Evolutionary conservation across 2,329 filamentous ascomycete species (phyloP), one percentile per base, ranked within the genome.

Genomic region (Grosmannia huntii): DNA sequence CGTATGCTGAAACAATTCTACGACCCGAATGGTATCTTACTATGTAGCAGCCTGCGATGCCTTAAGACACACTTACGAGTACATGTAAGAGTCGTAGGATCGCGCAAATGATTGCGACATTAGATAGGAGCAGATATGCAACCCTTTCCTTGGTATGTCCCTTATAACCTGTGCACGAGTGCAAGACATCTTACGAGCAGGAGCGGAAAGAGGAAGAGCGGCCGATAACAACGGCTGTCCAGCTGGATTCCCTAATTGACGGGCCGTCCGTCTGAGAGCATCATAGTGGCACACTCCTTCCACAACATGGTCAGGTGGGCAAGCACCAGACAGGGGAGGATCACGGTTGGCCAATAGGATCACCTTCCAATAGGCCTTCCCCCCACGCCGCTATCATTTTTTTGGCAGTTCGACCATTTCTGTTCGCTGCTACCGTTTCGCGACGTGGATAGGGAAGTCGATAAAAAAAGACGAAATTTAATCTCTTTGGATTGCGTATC

Each of bases 341-440:
- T 27, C 11, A 7, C 44, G 41, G 51, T 31, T 31, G 19, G 57
- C 57, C 59, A 60, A 60, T 60, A 59, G 57, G 57, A 59, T 38
- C 19, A 9, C 25, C 23, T 57, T 60, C 57, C 59, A 57, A 28
- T 28, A 28, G 23, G 21, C 16, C 12, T 14, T 14, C 36, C 50
- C 50, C 50, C 50, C 50, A 53, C 50, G 50, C 49, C 49, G 27
- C 50, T 53, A 53, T 21, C 28, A 19, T 53, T 53, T 28, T 53
- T 53, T 53, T 31, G 28, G 50, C 23, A 31, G 16, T 27, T 51
- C 49, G 5, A 19, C 10, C 25, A 28, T 51, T 31, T 50, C 6
- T n/a, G 44, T 23, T n/a, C 44, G 44, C 11, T 48, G 19, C 7
- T n/a, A 48, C 44, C 44, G 44, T 48, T 48, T 48, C 44, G 21